phyloP scores from a whole-genome alignment of 345 rosid species.

The Gynandropsis gynandra region DNA sequence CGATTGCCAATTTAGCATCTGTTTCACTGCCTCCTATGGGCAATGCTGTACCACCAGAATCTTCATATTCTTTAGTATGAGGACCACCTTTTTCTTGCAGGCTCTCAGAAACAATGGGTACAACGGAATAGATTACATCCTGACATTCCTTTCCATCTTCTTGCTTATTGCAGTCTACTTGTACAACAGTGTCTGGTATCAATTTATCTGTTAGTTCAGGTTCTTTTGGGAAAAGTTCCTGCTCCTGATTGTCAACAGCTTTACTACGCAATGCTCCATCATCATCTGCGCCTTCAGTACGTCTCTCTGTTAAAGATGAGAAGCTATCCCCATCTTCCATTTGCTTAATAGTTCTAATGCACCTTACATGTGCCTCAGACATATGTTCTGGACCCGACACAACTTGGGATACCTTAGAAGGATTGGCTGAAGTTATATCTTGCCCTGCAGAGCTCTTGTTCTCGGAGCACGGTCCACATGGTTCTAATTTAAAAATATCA shows the following conservation, averaged over 20 bases:
- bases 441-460: constrained; percentile 15
- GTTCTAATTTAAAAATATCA: constrained; percentile 13
- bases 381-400: constrained; percentile 13
- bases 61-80: constrained; percentile 10
- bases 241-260: constrained; percentile 13
- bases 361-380: background rate
- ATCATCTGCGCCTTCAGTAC: constrained; percentile 11
- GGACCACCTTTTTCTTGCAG: constrained; percentile 15
- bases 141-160: constrained; percentile 16
- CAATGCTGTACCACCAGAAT: constrained; percentile 9
- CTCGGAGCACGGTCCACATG: constrained; percentile 11
- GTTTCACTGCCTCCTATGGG: constrained; percentile 7
- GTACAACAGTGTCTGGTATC: constrained; percentile 1
- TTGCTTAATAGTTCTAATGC: constrained; percentile 17
- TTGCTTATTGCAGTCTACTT: constrained; percentile 14
- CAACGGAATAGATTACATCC: background rate
- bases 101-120: background rate
- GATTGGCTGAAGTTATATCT: constrained; percentile 2
- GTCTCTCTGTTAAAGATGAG: background rate
- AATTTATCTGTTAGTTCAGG: constrained; percentile 2
- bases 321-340: constrained; percentile 18
- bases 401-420: constrained; percentile 17
- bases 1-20: constrained; percentile 4
- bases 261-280: constrained; percentile 11
- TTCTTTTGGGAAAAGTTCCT: constrained; percentile 10